Conservation (phyloP, 2,329 filamentous ascomycete genomes). For the Colletotrichum sp. region DNA sequence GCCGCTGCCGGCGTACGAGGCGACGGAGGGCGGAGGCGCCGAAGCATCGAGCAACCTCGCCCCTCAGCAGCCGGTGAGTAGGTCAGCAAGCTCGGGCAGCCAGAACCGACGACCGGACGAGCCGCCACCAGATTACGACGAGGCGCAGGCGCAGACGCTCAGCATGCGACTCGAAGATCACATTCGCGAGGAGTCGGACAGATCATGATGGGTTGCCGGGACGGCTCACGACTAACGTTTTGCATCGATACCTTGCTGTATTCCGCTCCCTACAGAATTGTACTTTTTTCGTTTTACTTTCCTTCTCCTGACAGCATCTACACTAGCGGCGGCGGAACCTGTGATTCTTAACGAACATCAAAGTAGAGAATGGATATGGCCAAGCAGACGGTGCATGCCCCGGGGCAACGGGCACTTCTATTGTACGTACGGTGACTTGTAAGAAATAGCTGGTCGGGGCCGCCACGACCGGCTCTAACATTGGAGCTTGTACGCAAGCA, state of each 20-base stretch:
- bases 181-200: slow-evolving; percentile 75
- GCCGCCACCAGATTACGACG: slow-evolving; percentile 90
- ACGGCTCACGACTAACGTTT: slow-evolving; percentile 10
- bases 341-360: slow-evolving; percentile 7
- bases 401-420: not conserved
- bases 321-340: slow-evolving; percentile 10
- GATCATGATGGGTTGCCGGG: slow-evolving; percentile 39
- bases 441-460: not conserved
- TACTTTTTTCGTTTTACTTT: slow-evolving; percentile 2
- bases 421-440: not conserved
- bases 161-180: slow-evolving; percentile 69
- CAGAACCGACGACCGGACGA: slow-evolving; percentile 62
- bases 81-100: slow-evolving; percentile 40
- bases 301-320: slow-evolving; percentile 7
- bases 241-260: slow-evolving; percentile 17
- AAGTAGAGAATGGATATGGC: slow-evolving; percentile 6
- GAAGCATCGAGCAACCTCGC: slow-evolving; percentile 30
- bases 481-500: not conserved
- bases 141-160: slow-evolving; percentile 78
- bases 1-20: slow-evolving; percentile 87
- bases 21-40: slow-evolving; percentile 41
- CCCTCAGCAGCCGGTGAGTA: slow-evolving; percentile 32
- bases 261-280: slow-evolving; percentile 10
- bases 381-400: not conserved
- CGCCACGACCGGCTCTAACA: not conserved